Evolutionary conservation across 371 early-diverging fungal species (phyloP), one percentile per base, ranked within the genome.

Genomic region (Lichtheimia hyalospora): DNA sequence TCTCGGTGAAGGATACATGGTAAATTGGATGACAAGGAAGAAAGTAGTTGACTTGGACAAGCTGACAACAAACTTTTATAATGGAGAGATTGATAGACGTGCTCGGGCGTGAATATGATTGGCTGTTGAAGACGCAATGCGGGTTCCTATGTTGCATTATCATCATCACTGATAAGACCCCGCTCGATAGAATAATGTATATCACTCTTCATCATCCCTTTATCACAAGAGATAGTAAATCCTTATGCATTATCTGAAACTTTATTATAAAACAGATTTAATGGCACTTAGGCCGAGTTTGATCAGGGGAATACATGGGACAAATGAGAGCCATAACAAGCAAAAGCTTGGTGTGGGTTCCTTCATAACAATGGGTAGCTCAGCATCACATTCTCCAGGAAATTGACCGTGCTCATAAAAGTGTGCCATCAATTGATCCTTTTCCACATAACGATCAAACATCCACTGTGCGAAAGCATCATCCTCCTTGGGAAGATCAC

Each of bases 401-500:
- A 94, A 92, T 24, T 63, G 57, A 14, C 93, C 92, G 3, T 74
- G 73, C 52, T 79, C 70, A 60, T 94, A 93, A 76, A 92, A 96
- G 51, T 82, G 74, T 2, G 77, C 84, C 90, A 96, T 79, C 59
- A 92, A 59, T n/a, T 75, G 67, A 61, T 96, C 96, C 79, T 96
- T 96, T 66, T 93, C 92, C 13, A 73, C 67, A 85, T 89, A 96
- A 54, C 91, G 77, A 13, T 79, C 71, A 41, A 86, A 74, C 16
- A 94, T 72, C 96, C 96, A 96, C 28, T 75, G 53, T 13, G 83
- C 64, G 66, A 94, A 96, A 5, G 85, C 78, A 3, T 81, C 78
- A 51, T 79, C 79, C 3, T 78, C 71, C 2, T 66, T 67, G 3
- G 95, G 93, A 43, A 95, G 81, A 25, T 84, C 85, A 23, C 68